A percentile compares a stretch with the other conserved stretches of the same genome.
Evolutionary conservation across 2,329 filamentous ascomycete genomes (phyloP).

Genomic region (Curvularia eragrostidis): DNA sequence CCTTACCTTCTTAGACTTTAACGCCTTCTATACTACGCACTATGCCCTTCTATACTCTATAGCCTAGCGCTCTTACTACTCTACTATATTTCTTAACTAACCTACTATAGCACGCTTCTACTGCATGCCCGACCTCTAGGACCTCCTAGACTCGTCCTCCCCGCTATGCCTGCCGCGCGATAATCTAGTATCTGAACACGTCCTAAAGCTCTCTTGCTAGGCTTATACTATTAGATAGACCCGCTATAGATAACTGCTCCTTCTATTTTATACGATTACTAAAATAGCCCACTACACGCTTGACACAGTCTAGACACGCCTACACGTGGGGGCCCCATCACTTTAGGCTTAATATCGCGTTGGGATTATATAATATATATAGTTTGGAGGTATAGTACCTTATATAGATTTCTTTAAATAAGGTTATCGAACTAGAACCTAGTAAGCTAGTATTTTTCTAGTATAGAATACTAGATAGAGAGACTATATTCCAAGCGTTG

Average conservation of each 20-base stretch:
- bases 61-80: background rate
- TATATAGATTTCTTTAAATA: background rate
- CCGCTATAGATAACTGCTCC: background rate
- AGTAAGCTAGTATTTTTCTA: background rate
- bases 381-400: constrained; percentile 5
- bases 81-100: constrained; percentile 7
- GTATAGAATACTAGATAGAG: background rate
- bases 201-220: background rate
- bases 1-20: background rate
- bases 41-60: background rate
- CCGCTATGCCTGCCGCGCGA: constrained; percentile 3
- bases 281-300: constrained; percentile 5
- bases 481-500: background rate
- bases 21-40: background rate
- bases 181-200: background rate
- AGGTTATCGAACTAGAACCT: background rate
- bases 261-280: background rate
- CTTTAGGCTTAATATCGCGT: constrained; percentile 13
- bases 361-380: constrained; percentile 12
- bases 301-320: constrained; percentile 6
- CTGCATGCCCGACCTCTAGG: constrained; percentile 8
- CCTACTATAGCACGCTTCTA: constrained; percentile 11
- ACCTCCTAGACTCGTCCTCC: constrained; percentile 7
- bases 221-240: background rate
- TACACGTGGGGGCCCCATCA: constrained; percentile 10